Evolutionary conservation across 2,329 filamentous ascomycete species (phyloP), one percentile per base, ranked within the genome.

Genomic region (Ramularia endophylla): DNA sequence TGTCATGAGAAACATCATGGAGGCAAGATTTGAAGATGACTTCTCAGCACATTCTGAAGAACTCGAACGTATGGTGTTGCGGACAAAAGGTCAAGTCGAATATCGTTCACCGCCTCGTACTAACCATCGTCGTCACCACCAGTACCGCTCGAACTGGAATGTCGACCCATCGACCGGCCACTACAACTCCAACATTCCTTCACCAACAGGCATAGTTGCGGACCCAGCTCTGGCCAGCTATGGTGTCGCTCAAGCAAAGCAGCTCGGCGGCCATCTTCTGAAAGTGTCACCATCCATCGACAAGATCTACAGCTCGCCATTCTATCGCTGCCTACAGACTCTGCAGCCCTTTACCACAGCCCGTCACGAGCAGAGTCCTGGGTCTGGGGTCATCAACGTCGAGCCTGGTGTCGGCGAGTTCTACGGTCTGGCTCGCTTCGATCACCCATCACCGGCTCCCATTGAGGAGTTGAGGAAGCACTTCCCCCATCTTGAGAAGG

Each of bases 71-170:
- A 25, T 11, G 11, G 22, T 11, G 11, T 11, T 25, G 11, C 11
- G 22, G 11, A 6, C 22, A 11, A 25, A 25, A 25, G 22, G 11
- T 25, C 22, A 6, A 25, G 22, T 11, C 22, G 34, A 38, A 43
- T 47, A 40, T 46, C n/a, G n/a, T n/a, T 25, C 22, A 25, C 22
- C 11, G 22, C 22, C 22, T 6, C 22, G 11, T 25, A 25, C 22
- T 25, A 25, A 25, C 22, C 11, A 42, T 41, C 37, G 38, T 18
- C 13, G 44, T 29, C 29, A 19, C 13, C 15, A 29, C 8, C 64
- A 94, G 89, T 95, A 94, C 66, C 87, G 92, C 48, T 83, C 85
- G 51, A 88, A 85, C 62, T 97, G 89, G 87, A 78, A 79, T 31
- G 86, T 97, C 46, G 82, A 97, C 65, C 79, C 81, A 33, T 69